phyloP scores from a whole-genome alignment of 805 yeast species.

The Metschnikowia baotianmanensis region DNA sequence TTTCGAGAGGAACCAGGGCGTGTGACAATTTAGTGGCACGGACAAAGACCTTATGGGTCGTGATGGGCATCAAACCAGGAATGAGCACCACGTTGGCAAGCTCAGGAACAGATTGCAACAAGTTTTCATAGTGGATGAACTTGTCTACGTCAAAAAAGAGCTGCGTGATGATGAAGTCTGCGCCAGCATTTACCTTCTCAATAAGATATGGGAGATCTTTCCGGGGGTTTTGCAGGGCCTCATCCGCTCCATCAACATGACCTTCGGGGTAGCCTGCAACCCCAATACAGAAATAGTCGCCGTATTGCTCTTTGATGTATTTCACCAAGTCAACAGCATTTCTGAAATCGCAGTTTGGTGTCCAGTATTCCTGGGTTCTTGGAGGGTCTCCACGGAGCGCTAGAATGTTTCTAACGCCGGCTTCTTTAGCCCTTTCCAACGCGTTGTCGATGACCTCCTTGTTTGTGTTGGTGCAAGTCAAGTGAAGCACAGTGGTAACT shows the following conservation, averaged over 20 bases:
- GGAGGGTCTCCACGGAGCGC: constrained; percentile 98
- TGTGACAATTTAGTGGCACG: constrained; percentile 89
- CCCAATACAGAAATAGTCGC: constrained; percentile 86
- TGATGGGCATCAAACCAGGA: constrained; percentile 92
- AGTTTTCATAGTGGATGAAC: constrained; percentile 62
- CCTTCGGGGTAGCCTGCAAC: constrained; percentile 99
- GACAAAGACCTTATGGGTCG: constrained; percentile 75
- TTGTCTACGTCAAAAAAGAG: constrained; percentile 84
- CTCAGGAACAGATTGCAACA: constrained; percentile 42
- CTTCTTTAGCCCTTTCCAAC: constrained; percentile 60
- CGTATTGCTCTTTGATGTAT: constrained; percentile 69
- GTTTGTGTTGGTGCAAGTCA: constrained; percentile 94
- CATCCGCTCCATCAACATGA: constrained; percentile 83
- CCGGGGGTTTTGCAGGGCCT: constrained; percentile 57
- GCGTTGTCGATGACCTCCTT: constrained; percentile 76
- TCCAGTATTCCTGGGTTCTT: constrained; percentile 64
- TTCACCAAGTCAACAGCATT: constrained; percentile 84
- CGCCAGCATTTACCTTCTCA: constrained; percentile 91
- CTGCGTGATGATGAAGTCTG: constrained; percentile 90
- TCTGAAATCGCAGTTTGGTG: constrained; percentile 55
- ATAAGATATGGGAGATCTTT: constrained; percentile 76
- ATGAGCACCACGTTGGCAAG: constrained; percentile 56
- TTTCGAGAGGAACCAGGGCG: constrained; percentile 68
- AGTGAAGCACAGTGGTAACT: constrained; percentile 88
- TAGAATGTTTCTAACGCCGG: constrained; percentile 84